Percentiles rank a stretch among this genome's conserved stretches.
Evolutionary conservation across 2,329 filamentous ascomycete species (phyloP).

Genomic region (Coleophoma cylindrospora): DNA sequence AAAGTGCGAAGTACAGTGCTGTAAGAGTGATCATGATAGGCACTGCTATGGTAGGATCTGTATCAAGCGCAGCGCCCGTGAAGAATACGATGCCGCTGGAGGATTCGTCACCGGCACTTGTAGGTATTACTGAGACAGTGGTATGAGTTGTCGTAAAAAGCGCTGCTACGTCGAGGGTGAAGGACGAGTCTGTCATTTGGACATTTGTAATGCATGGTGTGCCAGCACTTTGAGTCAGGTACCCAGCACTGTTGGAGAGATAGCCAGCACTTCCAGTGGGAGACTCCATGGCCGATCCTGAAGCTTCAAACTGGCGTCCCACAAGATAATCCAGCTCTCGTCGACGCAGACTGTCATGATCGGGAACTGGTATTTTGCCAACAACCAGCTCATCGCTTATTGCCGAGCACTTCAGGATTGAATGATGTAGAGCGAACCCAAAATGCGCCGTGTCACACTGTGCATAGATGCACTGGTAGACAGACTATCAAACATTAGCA

Average conservation of each 20-base stretch:
- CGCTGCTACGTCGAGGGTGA: background rate
- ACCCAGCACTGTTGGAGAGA: conserved; percentile 11
- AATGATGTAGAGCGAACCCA: conserved; percentile 26
- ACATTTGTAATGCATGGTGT: background rate
- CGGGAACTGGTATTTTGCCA: conserved; percentile 16
- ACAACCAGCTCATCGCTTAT: conserved; percentile 12
- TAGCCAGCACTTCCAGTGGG: conserved; percentile 13
- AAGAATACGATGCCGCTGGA: background rate
- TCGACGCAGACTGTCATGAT: conserved; percentile 23
- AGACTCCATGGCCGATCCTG: conserved; percentile 13
- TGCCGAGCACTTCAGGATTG: conserved; percentile 23
- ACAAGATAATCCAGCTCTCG: conserved; percentile 22
- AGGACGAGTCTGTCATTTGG: background rate
- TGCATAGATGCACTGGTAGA: conserved; percentile 31
- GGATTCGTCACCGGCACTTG: background rate
- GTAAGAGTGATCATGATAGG: background rate
- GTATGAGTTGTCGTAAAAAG: background rate
- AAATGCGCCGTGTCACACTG: conserved; percentile 29
- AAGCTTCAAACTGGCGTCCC: conserved; percentile 12
- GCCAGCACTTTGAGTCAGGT: conserved; percentile 1
- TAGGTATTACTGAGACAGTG: background rate
- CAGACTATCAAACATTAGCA: conserved; percentile 15
- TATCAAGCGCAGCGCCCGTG: background rate
- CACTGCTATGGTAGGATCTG: background rate
- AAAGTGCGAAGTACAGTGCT: background rate